Conservation (phyloP, 83 land plant species). For the Diphasiastrum complanatum region DNA sequence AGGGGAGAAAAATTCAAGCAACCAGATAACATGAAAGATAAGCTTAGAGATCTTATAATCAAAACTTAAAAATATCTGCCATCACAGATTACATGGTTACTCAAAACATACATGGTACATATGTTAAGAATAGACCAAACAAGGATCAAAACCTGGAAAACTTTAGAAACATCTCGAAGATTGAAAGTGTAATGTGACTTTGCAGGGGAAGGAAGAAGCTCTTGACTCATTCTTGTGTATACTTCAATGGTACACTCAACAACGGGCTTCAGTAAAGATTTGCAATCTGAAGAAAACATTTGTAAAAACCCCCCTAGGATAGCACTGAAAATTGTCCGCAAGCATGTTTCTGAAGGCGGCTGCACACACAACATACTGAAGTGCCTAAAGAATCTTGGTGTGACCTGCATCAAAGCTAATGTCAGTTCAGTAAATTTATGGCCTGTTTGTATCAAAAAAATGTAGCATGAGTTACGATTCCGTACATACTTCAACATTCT, state of each 20-base stretch:
- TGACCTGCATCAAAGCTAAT: constrained; percentile 26
- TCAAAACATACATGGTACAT: no score
- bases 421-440: no score
- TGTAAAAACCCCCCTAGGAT: constrained; percentile 34
- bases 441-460: no score
- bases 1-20: no score
- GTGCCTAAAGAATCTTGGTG: constrained; percentile 36
- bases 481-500: no score
- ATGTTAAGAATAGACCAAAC: background rate
- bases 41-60: no score
- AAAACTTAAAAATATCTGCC: no score
- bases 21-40: no score
- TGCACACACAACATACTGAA: constrained; percentile 38
- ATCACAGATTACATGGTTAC: no score
- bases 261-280: constrained; percentile 23
- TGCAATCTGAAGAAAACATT: constrained; percentile 28
- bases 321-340: constrained; percentile 34
- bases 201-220: constrained; percentile 36
- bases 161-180: constrained; percentile 39
- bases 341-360: constrained; percentile 30
- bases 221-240: constrained; percentile 32
- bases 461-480: no score
- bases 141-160: constrained; percentile 27
- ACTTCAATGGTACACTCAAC: constrained; percentile 38
- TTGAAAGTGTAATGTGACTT: constrained; percentile 39